A percentile compares a stretch with the other conserved stretches of the same genome.
These are phyloP conservation scores for Ogataea siamensis DNA, from an alignment of 805 yeast species.

Conservation along the genomic window DNA sequence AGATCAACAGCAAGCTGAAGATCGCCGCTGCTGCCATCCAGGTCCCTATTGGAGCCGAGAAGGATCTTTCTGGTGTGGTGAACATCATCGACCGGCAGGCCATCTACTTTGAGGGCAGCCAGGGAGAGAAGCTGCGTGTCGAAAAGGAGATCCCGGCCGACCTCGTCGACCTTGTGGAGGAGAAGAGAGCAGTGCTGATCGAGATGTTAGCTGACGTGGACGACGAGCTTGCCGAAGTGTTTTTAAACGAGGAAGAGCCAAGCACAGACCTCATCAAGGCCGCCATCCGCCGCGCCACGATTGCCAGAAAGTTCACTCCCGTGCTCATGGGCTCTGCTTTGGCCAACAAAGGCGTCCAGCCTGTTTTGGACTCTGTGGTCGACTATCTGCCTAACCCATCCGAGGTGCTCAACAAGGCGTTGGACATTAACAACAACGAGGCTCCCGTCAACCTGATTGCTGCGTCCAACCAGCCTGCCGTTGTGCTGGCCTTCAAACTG, in stretches of 20 bases:
- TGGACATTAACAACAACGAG: slow-evolving; percentile 67
- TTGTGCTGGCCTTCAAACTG: slow-evolving; percentile 96
- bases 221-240: slow-evolving; percentile 93
- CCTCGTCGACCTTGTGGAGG: slow-evolving; percentile 78
- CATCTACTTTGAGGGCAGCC: slow-evolving; percentile 82
- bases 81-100: slow-evolving; percentile 88
- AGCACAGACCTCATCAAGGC: slow-evolving; percentile 75
- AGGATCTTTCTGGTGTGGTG: slow-evolving; percentile 80
- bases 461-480: slow-evolving; percentile 72
- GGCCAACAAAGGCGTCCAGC: slow-evolving; percentile 95
- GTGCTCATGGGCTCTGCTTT: slow-evolving; percentile 99
- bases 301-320: slow-evolving; percentile 95
- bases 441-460: slow-evolving; percentile 73
- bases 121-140: slow-evolving; percentile 77
- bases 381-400: slow-evolving; percentile 96
- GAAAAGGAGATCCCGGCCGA: slow-evolving; percentile 71
- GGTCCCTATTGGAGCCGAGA: slow-evolving; percentile 95
- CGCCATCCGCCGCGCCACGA: slow-evolving; percentile 93
- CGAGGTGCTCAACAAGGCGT: slow-evolving; percentile 86
- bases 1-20: slow-evolving; percentile 79
- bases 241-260: slow-evolving; percentile 87
- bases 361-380: slow-evolving; percentile 92
- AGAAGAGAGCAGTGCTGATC: slow-evolving; percentile 79
- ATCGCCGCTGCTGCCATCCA: slow-evolving; percentile 97
- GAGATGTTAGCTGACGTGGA: slow-evolving; percentile 98